Evolutionary conservation across 2,329 filamentous ascomycete genomes (phyloP), one percentile per base, ranked within the genome.

Genomic region (Trichophyton mentagrophytes): DNA sequence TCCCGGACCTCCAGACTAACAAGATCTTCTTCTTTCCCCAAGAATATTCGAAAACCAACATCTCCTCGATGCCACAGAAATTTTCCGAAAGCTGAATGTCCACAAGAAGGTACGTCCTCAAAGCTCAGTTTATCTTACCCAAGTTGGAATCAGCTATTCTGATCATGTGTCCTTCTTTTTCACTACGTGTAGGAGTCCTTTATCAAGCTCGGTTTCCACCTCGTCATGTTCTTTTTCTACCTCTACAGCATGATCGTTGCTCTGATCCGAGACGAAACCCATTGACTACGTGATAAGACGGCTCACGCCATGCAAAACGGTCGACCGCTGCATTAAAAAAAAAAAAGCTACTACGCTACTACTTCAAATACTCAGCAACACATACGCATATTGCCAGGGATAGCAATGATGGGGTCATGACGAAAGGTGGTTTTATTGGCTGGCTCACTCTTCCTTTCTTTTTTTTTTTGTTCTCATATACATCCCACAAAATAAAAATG

Each of bases 151-250:
- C 1, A 27, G 4, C 25, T n/a, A 7, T 13, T 8, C 42, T 44
- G 55, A 36, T 8, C 30, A 55, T 2, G 15, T 20, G 7, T 59
- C 46, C 33, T 58, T 27, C 25, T n/a, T 22, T 20, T 27, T 13
- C 46, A 9, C 13, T 17, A 36, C 17, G 25, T 56, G 42, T 66
- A 96, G 91, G 93, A 99, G 84, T 97, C 93, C 0, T 99, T 99
- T 76, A 86, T 93, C 80, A 99, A 99, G 80, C 89, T 99, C 49
- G 93, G 92, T 61, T 99, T 99, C 82, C 93, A 99, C 77, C 81
- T 99, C 63, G 76, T 99, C 78, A 96, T 99, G 90, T 99, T 99
- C 84, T 99, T 99, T 85, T 99, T 97, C 84, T 99, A 99, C 79
- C 87, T 99, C 61, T 96, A 96, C 84, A 95, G 89, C 86, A 95